Conservation (phyloP, 768 basidiomycete species). For the Boletus fagicola region DNA sequence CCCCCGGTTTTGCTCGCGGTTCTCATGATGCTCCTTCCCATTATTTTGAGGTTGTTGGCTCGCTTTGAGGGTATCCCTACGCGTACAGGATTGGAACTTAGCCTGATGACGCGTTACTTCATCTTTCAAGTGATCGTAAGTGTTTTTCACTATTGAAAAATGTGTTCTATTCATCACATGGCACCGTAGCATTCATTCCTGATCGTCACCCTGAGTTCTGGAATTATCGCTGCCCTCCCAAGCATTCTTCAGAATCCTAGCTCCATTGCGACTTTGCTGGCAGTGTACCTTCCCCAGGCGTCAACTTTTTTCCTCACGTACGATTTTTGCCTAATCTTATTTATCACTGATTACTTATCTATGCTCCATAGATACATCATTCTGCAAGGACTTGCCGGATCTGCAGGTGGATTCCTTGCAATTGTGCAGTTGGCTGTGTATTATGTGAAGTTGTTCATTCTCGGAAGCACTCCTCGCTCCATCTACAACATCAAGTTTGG, state of each 20-base stretch:
- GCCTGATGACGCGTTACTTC: conserved; percentile 90
- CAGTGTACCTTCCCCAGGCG: conserved; percentile 73
- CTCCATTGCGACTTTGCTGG: conserved; percentile 67
- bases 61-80: conserved; percentile 90
- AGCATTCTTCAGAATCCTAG: conserved; percentile 64
- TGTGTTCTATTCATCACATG: neutral
- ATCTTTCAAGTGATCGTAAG: conserved; percentile 88
- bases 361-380: conserved; percentile 59
- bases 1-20: conserved; percentile 87
- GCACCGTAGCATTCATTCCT: conserved; percentile 82
- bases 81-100: conserved; percentile 78
- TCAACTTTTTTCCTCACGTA: conserved; percentile 91
- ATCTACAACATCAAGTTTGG: conserved; percentile 82
- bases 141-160: conserved; percentile 14
- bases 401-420: conserved; percentile 78
- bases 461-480: conserved; percentile 86
- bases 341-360: neutral
- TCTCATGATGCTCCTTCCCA: conserved; percentile 87
- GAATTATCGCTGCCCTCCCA: conserved; percentile 72
- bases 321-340: conserved; percentile 13
- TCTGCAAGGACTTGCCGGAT: conserved; percentile 76
- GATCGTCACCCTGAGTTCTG: conserved; percentile 81
- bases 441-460: conserved; percentile 85
- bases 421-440: conserved; percentile 75
- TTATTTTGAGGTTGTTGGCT: conserved; percentile 76